Base-by-base conservation (phyloP, 148 eudicot genomes). In the Dianthus caryophyllus region DNA sequence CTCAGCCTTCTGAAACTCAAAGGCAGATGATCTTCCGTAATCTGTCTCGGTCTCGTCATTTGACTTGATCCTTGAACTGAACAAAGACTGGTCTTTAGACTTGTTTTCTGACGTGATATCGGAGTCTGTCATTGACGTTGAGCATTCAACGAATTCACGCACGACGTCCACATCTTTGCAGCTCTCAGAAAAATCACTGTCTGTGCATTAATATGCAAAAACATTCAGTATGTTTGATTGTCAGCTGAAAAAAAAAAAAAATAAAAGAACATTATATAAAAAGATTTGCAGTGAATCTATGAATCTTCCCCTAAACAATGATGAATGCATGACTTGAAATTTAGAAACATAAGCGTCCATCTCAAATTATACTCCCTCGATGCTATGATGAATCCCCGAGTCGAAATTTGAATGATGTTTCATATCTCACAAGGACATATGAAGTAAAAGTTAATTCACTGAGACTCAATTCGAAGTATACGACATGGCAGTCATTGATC, bases 1-100 rank as follows among this genome's bases (percentile, higher is more conserved):
- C 56, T 85, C 88, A 0, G 84, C 64, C 73, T 83, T 88, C 59
- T 85, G 89, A 79, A 87, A 88, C 78, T 85, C 94, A 64, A 88
- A 88, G 41, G 67, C 48, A 22, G 84, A 72, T 25, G 83, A 77
- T 44, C 73, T 52, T 47, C 77, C 86, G 30, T 70, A 80, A 41
- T 88, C 84, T 27, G 69, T 63, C 61, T 69, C 79, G 36, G 59
- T 65, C 36, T 79, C 81, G 33, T 79, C 85, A 64, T 65, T 79
- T 24, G 79, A 59, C 74, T 73, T 79, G 18, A 53, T 66, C 68
- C 65, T 78, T 62, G 84, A 66, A 41, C 54, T 30, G 25, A 52
- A 44, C 49, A 53, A 21, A 30, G 61, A 25, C 63, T 29, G 63
- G 47, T 71, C 67, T 66, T 71, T 76, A 22, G 26, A 43, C 17